phyloP scores from a whole-genome alignment of 768 basidiomycete species.

The Naganishia kalamii region DNA sequence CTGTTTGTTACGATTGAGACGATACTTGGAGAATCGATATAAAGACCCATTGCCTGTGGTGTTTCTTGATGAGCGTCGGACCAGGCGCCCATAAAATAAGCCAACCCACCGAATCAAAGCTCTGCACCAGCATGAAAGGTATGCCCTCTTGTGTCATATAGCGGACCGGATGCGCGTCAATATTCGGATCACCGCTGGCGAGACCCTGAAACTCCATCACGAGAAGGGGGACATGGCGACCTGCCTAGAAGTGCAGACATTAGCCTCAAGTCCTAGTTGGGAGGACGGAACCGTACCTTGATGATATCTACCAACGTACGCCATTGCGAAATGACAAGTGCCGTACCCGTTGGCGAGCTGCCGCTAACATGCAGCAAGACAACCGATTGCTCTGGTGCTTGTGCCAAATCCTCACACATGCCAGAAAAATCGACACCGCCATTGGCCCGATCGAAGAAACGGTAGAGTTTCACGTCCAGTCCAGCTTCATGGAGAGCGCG shows the following conservation, averaged over 20 bases:
- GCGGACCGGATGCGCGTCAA: slow-evolving; percentile 40
- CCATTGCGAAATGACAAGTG: slow-evolving; percentile 39
- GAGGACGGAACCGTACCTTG: slow-evolving; percentile 27
- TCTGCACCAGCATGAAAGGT: slow-evolving; percentile 40
- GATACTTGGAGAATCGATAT: slow-evolving; percentile 43
- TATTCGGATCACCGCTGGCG: slow-evolving; percentile 35
- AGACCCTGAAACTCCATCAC: slow-evolving; percentile 43
- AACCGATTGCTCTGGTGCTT: slow-evolving; percentile 57
- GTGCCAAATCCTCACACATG: slow-evolving; percentile 37
- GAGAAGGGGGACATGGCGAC: slow-evolving; percentile 38
- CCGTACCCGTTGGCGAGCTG: slow-evolving; percentile 50
- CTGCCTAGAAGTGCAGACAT: slow-evolving; percentile 39
- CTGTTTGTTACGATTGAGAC: slow-evolving; percentile 40
- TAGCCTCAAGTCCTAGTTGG: neutral
- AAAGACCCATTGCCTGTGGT: slow-evolving; percentile 44
- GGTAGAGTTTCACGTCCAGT: slow-evolving; percentile 35
- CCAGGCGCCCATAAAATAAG: neutral
- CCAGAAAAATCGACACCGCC: slow-evolving; percentile 43
- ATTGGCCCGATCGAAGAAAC: slow-evolving; percentile 36
- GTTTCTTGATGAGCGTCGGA: slow-evolving; percentile 7
- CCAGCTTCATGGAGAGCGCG: slow-evolving; percentile 36
- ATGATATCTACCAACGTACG: slow-evolving; percentile 38
- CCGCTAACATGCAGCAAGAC: slow-evolving; percentile 59
- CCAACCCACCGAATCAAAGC: slow-evolving; percentile 40
- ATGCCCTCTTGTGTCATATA: slow-evolving; percentile 42